Percentiles rank a stretch among this genome's conserved stretches.
Conservation (phyloP, 805 yeast species). For the Henningerozyma blattae region DNA sequence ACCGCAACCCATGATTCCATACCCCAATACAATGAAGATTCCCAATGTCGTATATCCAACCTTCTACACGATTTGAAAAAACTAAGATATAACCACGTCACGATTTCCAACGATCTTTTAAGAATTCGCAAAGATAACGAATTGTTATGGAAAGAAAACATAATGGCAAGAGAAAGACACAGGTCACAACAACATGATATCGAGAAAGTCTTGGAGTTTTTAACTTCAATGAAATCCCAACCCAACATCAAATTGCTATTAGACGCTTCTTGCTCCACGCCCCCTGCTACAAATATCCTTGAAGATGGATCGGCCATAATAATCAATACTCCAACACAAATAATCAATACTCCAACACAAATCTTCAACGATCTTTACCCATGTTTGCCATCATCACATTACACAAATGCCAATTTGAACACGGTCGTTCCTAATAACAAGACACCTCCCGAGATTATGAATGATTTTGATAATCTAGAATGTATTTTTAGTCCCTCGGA, state of each 20-base stretch:
- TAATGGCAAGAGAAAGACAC: constrained; percentile 71
- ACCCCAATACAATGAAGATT: not conserved
- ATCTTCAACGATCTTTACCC: too few relatives aligned
- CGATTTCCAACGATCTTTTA: constrained; percentile 73
- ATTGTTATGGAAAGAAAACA: constrained; percentile 82
- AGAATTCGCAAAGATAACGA: constrained; percentile 82
- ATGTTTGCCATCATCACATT: too few relatives aligned
- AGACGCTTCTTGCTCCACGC: too few relatives aligned
- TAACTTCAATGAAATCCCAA: constrained; percentile 50
- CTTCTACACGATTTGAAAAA: constrained; percentile 61
- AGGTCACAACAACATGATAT: constrained; percentile 77
- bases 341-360: too few relatives aligned
- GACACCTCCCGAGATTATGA: too few relatives aligned
- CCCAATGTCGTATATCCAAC: not conserved
- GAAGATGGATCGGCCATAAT: too few relatives aligned
- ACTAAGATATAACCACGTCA: constrained; percentile 64
- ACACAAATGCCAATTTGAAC: too few relatives aligned
- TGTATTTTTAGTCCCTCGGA: too few relatives aligned
- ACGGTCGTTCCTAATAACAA: too few relatives aligned
- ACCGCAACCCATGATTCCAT: not conserved
- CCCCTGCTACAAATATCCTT: too few relatives aligned
- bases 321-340: too few relatives aligned
- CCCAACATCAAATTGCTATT: constrained; percentile 2
- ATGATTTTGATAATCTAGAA: too few relatives aligned
- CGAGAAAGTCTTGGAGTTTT: constrained; percentile 74